Percentiles rank a stretch among this genome's conserved stretches.
Evolutionary conservation across 352 stramenopile species (phyloP).

Genomic region (Globisporangium polare): DNA sequence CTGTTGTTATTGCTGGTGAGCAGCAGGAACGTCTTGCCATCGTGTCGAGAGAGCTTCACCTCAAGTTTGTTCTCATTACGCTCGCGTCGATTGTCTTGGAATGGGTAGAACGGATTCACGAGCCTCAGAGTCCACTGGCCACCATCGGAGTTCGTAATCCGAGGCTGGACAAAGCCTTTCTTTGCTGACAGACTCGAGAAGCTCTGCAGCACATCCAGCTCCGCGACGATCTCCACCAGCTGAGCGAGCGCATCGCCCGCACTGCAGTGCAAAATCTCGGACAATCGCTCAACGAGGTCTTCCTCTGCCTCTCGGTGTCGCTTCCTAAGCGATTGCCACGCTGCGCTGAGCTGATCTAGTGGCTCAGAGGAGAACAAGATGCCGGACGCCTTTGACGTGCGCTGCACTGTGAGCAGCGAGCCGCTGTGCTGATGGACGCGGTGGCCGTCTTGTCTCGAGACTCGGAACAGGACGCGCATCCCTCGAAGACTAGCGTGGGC

Average conservation of each 20-base stretch:
- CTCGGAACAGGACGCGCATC: slow-evolving; percentile 33
- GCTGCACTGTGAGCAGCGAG: slow-evolving; percentile 24
- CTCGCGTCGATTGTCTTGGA: neutral
- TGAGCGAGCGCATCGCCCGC: slow-evolving; percentile 11
- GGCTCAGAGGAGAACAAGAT: slow-evolving; percentile 37
- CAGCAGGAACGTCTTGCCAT: slow-evolving; percentile 25
- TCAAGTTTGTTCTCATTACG: neutral
- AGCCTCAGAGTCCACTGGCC: slow-evolving; percentile 7
- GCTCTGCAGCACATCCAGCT: slow-evolving; percentile 34
- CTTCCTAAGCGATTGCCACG: slow-evolving; percentile 27
- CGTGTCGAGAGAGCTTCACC: slow-evolving; percentile 12
- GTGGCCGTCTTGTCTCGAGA: slow-evolving; percentile 40
- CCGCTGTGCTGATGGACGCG: slow-evolving; percentile 31
- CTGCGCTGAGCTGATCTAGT: slow-evolving; percentile 31
- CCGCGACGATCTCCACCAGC: slow-evolving; percentile 12
- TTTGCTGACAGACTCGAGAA: slow-evolving; percentile 34
- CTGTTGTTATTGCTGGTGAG: slow-evolving; percentile 11
- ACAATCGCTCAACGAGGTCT: slow-evolving; percentile 20
- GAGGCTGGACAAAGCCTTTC: slow-evolving; percentile 25
- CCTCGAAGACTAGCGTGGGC: slow-evolving; percentile 13
- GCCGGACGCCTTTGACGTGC: slow-evolving; percentile 32
- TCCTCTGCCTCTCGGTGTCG: slow-evolving; percentile 20
- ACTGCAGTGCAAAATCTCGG: slow-evolving; percentile 4
- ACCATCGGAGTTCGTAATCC: neutral
- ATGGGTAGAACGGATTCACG: slow-evolving; percentile 22